These are phyloP conservation scores for Euptelea pleiosperma DNA, from an alignment of 164 flowering plant species.

Conservation along the genomic window DNA sequence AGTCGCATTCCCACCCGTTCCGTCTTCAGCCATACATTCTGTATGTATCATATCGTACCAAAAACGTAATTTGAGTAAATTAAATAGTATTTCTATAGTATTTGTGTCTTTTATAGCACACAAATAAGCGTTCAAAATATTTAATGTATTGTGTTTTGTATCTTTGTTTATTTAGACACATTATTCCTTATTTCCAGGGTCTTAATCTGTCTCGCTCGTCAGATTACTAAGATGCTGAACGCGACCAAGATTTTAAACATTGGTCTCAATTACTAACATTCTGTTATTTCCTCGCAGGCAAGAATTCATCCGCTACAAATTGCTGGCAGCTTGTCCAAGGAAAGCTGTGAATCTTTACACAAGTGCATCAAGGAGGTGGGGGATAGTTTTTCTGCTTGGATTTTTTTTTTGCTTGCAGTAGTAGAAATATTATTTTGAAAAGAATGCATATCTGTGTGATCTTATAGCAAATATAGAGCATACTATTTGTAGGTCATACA, in stretches of 20 bases:
- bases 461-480: slow-evolving; percentile 34
- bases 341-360: slow-evolving; percentile 53
- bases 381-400: neutral
- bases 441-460: slow-evolving; percentile 12
- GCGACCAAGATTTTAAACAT: neutral
- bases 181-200: no score
- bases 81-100: no score
- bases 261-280: neutral
- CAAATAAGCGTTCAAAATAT: no score
- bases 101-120: no score
- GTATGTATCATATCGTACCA: no score
- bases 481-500: slow-evolving; percentile 70
- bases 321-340: slow-evolving; percentile 67
- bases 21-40: no score
- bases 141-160: no score
- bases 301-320: slow-evolving; percentile 80
- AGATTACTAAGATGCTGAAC: no score
- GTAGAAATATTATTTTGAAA: slow-evolving; percentile 6
- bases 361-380: slow-evolving; percentile 77
- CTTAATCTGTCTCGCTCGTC: no score
- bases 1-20: no score
- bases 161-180: no score
- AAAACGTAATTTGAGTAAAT: no score
- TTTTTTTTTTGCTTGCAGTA: slow-evolving; percentile 3
- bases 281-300: slow-evolving; percentile 44